Evolutionary conservation across 2,329 filamentous ascomycete genomes (phyloP), one percentile per base, ranked within the genome.

Genomic region (Monosporascus sp.): DNA sequence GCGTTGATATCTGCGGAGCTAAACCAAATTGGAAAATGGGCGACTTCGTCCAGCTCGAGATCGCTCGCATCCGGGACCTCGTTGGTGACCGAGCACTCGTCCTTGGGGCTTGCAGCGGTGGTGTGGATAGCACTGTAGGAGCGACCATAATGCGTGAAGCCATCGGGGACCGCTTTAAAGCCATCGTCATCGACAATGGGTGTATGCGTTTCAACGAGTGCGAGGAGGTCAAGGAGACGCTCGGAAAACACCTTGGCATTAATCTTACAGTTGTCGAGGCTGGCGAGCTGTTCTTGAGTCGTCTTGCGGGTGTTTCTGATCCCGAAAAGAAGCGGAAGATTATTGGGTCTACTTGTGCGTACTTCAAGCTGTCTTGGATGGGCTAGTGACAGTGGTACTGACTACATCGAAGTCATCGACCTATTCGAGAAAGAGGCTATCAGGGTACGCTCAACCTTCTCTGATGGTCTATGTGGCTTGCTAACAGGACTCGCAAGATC

Each of bases 321-420:
- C 92, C 93, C 0, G 92, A 97, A 72, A 82, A 82, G 67, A 97
- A 96, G 79, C 81, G 92, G 51, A 96, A 96, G 74, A 85, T 97
- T 62, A 97, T 97, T 56, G 92, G 91, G 52, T 82, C 79, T 57
- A 89, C 82, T 42, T 79, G 63, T 70, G 52, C 53, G 59, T 54
- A 24, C 4, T 18, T 9, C 27, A 15, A n/a, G n/a, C n/a, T 4
- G 18, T 46, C 18, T 47, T 60, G 27, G 58, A 51, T 22, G 6
- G 17, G 15, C n/a, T 51, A 45, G 46, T 56, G 46, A 51, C 50
- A 44, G 41, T 44, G 41, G 41, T 44, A 44, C 41, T 44, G 41
- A 44, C 41, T 44, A 24, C 41, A 9, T 34, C 62, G 57, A 68
- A 22, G 89, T 91, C 69, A 90, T 91, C 59, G 87, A 91, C 61